Base-by-base conservation (phyloP, 2,329 filamentous ascomycete species). In the Paecilomyces niveus region DNA sequence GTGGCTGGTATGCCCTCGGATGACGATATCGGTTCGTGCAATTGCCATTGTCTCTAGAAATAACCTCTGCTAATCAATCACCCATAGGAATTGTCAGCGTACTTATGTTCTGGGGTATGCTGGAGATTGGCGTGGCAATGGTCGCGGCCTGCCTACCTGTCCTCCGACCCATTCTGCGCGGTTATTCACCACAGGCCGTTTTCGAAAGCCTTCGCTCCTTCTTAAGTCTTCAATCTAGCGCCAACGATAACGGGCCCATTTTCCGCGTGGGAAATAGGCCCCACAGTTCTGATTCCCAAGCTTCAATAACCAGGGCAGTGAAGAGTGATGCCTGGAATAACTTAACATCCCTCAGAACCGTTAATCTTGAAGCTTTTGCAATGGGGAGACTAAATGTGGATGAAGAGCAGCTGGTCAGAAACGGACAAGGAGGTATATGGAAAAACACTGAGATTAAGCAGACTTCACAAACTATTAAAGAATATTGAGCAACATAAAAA, bases 131-230 rank as follows among this genome's bases (percentile, higher is more conserved):
- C 18, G n/a, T 51, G 18, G 49, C 18, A 24, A 51, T 51, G 49
- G 49, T 51, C 3, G 49, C 77, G 31, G 26, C 18, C 54, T 39
- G 31, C 32, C 56, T 39, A 21, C 32, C 33, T 53, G 53, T 58
- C 53, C 18, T 26, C 53, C 53, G n/a, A 53, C 55, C 39, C 22
- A 21, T 51, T 21, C n/a, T 51, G 49, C 49, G 49, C 49, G 15
- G 15, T n/a, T 51, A 24, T 21, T 51, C 49, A 10, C 49, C 49
- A 6, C 49, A 24, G 49, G 22, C 6, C 10, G 18, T 51, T n/a
- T 51, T 51, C n/a, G 18, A 51, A 8, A 10, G 18, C 4, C 49
- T 51, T 51, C 49, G 49, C 7, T 51, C 15, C 9, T 51, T 51
- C 13, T 35, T 35, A 13, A 11, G 4, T 35, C 33, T 35, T 35